phyloP scores from a whole-genome alignment of 768 basidiomycete genomes.

The Suillus paluster region DNA sequence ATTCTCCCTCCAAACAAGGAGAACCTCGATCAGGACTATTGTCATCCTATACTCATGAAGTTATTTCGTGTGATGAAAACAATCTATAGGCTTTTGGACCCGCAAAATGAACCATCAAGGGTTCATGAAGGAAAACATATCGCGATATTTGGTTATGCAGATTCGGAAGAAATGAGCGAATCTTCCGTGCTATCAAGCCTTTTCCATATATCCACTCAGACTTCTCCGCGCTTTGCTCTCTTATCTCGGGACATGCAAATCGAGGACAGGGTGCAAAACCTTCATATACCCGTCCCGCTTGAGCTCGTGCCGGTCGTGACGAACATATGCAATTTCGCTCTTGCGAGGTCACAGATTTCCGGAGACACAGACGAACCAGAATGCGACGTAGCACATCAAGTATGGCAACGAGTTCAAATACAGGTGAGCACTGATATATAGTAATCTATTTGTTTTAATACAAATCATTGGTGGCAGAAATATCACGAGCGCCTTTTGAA shows the following conservation, averaged over 20 bases:
- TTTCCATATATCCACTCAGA: conserved; percentile 6
- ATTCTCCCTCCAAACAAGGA: not conserved
- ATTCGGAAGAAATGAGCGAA: not conserved
- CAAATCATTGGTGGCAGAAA: not conserved
- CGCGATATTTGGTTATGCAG: not conserved
- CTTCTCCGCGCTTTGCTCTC: not conserved
- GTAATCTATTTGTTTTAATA: not conserved
- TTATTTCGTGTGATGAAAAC: not conserved
- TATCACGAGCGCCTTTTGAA: not conserved
- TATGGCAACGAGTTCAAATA: conserved; percentile 2
- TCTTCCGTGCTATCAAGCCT: not conserved
- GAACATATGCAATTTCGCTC: not conserved
- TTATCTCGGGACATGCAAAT: not conserved
- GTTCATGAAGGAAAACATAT: not conserved
- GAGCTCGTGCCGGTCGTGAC: not conserved
- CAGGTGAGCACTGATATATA: not conserved
- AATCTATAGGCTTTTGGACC: not conserved
- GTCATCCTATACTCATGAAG: not conserved
- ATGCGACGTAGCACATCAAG: not conserved
- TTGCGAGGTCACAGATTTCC: not conserved
- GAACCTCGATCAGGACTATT: not conserved
- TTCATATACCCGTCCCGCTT: not conserved
- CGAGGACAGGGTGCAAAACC: not conserved
- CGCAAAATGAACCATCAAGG: not conserved
- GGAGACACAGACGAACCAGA: not conserved